Evolutionary conservation across 164 flowering plant species (phyloP).

Genomic region (Houttuynia cordata): DNA sequence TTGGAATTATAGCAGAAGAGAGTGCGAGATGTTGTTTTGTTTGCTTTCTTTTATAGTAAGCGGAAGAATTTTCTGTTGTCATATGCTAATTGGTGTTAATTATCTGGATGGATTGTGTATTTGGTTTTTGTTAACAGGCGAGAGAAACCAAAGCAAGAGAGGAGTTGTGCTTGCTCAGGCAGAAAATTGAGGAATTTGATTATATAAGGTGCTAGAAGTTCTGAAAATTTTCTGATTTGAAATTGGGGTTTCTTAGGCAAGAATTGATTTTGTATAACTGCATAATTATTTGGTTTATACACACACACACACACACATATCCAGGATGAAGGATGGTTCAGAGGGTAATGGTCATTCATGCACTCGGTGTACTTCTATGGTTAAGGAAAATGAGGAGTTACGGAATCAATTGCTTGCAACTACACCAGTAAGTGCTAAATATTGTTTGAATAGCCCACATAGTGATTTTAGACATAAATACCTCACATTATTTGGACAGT

Average conservation of each 20-base stretch:
- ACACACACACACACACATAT: not conserved
- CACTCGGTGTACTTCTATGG: slow-evolving; percentile 6
- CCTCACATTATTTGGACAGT: no score
- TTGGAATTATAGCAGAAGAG: no score
- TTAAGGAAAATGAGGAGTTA: slow-evolving; percentile 6
- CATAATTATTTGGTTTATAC: not conserved
- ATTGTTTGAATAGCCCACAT: no score
- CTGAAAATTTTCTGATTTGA: not conserved
- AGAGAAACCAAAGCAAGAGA: slow-evolving; percentile 12
- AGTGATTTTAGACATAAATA: no score
- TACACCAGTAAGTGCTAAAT: slow-evolving; percentile 7
- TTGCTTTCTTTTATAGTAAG: no score
- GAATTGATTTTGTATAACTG: not conserved
- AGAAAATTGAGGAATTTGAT: slow-evolving; percentile 11
- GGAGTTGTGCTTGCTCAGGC: slow-evolving; percentile 12
- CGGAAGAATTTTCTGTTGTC: no score
- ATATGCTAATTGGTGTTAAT: no score
- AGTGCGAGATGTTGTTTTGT: no score
- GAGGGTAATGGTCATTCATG: slow-evolving; percentile 3
- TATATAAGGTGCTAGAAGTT: slow-evolving; percentile 2
- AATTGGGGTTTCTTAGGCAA: not conserved
- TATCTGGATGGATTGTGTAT: not conserved
- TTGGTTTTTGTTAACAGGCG: slow-evolving; percentile 6
- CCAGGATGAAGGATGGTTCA: slow-evolving; percentile 3
- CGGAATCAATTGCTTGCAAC: slow-evolving; percentile 1